Evolutionary conservation across 345 rosid genomes (phyloP).

Genomic region (Balakata baccata): DNA sequence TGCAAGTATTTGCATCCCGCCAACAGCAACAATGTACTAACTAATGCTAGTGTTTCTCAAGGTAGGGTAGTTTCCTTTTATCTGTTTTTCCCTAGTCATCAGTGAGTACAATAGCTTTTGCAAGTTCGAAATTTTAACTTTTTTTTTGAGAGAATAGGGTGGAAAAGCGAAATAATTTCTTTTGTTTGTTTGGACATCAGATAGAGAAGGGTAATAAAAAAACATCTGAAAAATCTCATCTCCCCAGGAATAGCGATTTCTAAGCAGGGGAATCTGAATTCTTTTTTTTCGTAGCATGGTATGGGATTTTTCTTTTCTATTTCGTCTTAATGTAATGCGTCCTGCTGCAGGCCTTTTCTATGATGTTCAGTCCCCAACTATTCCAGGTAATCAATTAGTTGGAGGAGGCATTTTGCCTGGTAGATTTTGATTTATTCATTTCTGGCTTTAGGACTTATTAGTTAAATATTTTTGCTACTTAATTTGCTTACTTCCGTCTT

Average conservation of each 20-base stretch:
- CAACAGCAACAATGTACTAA: conserved; percentile 22
- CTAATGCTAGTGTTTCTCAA: conserved; percentile 4
- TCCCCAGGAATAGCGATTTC: too few relatives aligned
- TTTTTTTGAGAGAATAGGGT: too few relatives aligned
- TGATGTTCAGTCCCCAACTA: conserved; percentile 12
- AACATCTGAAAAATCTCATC: too few relatives aligned
- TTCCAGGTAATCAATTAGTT: conserved; percentile 23
- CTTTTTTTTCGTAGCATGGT: background rate
- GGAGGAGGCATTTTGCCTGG: conserved; percentile 34
- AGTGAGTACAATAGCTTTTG: background rate
- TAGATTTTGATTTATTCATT: background rate
- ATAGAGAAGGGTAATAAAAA: too few relatives aligned
- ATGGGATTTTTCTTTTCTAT: background rate
- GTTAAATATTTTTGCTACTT: background rate
- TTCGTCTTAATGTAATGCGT: conserved; percentile 1
- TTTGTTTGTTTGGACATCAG: too few relatives aligned
- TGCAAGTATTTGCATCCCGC: conserved; percentile 69
- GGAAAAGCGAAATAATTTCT: too few relatives aligned
- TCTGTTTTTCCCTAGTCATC: background rate
- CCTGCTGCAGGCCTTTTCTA: conserved; percentile 12
- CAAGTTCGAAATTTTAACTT: background rate
- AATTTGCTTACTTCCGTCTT: background rate
- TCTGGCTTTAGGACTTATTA: background rate
- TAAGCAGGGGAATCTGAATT: too few relatives aligned
- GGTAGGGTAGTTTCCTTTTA: conserved; percentile 13